These are phyloP conservation scores for Coemansia sp. DNA, from an alignment of 192 early-diverging fungal genomes.

Conservation along the genomic window DNA sequence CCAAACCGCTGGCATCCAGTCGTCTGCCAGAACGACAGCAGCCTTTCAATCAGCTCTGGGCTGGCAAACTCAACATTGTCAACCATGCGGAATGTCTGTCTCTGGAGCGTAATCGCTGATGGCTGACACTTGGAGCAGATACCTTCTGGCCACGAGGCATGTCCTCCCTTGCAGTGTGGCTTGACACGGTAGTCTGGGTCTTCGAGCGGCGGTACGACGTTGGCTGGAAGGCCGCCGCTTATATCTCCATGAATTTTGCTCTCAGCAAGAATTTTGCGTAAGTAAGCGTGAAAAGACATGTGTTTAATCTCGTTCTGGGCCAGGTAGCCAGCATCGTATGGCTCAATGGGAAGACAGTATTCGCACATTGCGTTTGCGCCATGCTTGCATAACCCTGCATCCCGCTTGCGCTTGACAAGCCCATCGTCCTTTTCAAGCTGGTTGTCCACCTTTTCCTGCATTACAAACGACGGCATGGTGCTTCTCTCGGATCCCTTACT, in stretches of 20 bases:
- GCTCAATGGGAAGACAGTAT: constrained; percentile 57
- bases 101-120: constrained; percentile 82
- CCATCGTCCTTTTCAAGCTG: constrained; percentile 79
- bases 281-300: constrained; percentile 92
- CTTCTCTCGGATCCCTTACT: background rate
- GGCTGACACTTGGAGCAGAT: constrained; percentile 99
- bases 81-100: constrained; percentile 89
- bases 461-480: constrained; percentile 10
- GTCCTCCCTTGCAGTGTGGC: constrained; percentile 70
- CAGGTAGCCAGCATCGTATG: constrained; percentile 84
- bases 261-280: constrained; percentile 69
- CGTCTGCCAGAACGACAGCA: constrained; percentile 83
- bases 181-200: constrained; percentile 79
- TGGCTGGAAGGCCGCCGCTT: constrained; percentile 38
- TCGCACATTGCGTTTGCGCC: constrained; percentile 45
- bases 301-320: constrained; percentile 94
- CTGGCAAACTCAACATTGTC: constrained; percentile 96
- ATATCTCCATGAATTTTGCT: constrained; percentile 61
- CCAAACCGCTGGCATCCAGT: constrained; percentile 90
- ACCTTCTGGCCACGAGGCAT: constrained; percentile 87
- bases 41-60: constrained; percentile 71
- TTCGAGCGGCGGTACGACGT: constrained; percentile 80
- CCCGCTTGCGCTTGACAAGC: constrained; percentile 72
- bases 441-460: constrained; percentile 77
- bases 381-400: constrained; percentile 71